Conservation (phyloP, 2,329 filamentous ascomycete genomes). For the Aureobasidium leucospermi region DNA sequence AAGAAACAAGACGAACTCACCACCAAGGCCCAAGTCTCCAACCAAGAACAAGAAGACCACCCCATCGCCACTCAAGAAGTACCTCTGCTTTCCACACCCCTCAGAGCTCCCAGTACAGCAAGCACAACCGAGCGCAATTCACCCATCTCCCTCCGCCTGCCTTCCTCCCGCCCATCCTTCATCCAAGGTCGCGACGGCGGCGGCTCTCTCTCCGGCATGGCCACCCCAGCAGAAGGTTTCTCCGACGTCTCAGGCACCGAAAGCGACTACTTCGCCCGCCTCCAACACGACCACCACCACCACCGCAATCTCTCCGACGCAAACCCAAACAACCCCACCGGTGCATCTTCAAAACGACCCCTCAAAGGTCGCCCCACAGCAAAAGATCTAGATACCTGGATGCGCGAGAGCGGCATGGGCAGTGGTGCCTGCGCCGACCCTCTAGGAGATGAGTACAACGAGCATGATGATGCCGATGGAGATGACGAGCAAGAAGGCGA, state of each 20-base stretch:
- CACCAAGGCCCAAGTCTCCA: conserved; percentile 17
- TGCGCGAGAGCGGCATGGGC: conserved; percentile 42
- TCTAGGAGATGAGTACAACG: conserved; percentile 36
- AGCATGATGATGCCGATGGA: conserved; percentile 19
- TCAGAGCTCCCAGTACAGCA: background rate
- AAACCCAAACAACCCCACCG: conserved; percentile 13
- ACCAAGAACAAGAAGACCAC: conserved; percentile 29
- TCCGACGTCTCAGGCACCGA: conserved; percentile 37
- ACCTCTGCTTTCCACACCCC: conserved; percentile 3
- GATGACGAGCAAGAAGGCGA: conserved; percentile 13
- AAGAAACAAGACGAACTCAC: conserved; percentile 29
- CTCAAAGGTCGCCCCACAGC: conserved; percentile 29
- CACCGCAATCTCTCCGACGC: conserved; percentile 3
- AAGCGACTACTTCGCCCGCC: conserved; percentile 22
- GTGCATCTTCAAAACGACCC: conserved; percentile 27
- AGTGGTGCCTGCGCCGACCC: conserved; percentile 37
- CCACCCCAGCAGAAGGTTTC: conserved; percentile 33
- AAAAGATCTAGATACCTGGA: conserved; percentile 34
- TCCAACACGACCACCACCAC: conserved; percentile 8
- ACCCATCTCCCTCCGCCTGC: background rate
- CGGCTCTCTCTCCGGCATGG: conserved; percentile 26
- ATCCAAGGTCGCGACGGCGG: conserved; percentile 27
- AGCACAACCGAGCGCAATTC: conserved; percentile 9
- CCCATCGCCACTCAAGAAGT: conserved; percentile 26
- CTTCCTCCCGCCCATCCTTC: conserved; percentile 16